A percentile compares a stretch with the other conserved stretches of the same genome.
These are phyloP conservation scores for Sclerotinia trifoliorum DNA, from an alignment of 2,329 filamentous ascomycete species.

Conservation along the genomic window DNA sequence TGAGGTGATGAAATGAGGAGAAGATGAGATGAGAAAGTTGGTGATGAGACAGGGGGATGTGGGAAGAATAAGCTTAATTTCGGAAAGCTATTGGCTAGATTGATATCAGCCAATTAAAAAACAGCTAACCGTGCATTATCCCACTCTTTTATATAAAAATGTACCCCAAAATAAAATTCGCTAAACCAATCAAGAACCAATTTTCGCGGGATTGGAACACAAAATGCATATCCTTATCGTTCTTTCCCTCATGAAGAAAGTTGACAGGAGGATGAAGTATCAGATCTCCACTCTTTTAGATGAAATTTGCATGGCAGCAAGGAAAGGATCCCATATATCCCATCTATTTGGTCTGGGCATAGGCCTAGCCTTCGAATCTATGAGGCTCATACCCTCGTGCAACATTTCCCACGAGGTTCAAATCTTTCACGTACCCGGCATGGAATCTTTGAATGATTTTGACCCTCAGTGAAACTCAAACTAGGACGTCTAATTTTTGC, in stretches of 20 bases:
- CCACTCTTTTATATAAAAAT: not conserved
- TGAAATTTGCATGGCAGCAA: not conserved
- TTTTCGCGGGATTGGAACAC: too few relatives aligned
- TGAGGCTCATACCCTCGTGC: not conserved
- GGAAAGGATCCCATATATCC: slow-evolving; percentile 11
- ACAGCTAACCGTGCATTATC: not conserved
- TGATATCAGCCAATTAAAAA: not conserved
- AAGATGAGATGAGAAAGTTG: too few relatives aligned
- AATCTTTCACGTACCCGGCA: slow-evolving; percentile 12
- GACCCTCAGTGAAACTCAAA: not conserved
- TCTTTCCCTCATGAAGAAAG: not conserved
- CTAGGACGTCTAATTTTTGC: not conserved
- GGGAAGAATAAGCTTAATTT: slow-evolving; percentile 15
- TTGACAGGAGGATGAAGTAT: not conserved
- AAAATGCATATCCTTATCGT: not conserved
- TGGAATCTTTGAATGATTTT: slow-evolving; percentile 7
- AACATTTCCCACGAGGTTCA: not conserved
- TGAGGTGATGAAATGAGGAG: not conserved
- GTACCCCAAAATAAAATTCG: not conserved
- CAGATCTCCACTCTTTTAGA: slow-evolving; percentile 13
- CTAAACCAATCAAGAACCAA: not conserved
- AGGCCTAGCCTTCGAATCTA: not conserved
- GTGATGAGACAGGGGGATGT: not conserved
- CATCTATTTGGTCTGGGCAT: slow-evolving; percentile 4
- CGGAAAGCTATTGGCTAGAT: not conserved